Evolutionary conservation across 2,329 filamentous ascomycete species (phyloP).

Genomic region (Cryoendolithus antarcticus): DNA sequence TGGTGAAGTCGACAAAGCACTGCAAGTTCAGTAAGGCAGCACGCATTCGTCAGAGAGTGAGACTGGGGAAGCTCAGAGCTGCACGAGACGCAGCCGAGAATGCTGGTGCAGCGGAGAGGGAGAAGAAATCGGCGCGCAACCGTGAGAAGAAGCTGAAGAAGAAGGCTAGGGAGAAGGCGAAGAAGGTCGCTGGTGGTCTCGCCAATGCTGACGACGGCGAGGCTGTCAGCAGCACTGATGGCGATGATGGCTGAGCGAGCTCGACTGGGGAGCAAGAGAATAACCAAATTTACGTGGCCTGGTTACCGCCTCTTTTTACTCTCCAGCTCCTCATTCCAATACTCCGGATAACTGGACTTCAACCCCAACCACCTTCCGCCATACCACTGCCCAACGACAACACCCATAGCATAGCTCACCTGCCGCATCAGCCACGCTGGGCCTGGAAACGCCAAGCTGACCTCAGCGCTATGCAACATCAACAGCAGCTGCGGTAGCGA

Average conservation of each 20-base stretch:
- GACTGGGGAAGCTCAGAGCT: slow-evolving; percentile 10
- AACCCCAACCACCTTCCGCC: not conserved
- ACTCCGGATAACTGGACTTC: no score
- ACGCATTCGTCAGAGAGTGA: no score
- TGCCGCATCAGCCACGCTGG: slow-evolving; percentile 14
- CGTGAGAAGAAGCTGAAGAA: slow-evolving; percentile 26
- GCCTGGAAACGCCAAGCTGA: slow-evolving; percentile 17
- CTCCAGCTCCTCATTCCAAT: no score
- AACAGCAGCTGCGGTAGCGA: slow-evolving; percentile 17
- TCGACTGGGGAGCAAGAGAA: no score
- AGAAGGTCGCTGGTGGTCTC: slow-evolving; percentile 14
- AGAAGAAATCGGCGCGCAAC: slow-evolving; percentile 22
- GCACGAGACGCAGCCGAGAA: slow-evolving; percentile 13
- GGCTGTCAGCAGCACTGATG: not conserved
- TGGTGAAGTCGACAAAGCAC: no score
- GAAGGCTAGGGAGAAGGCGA: slow-evolving; percentile 22
- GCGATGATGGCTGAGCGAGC: no score
- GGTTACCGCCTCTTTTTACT: no score
- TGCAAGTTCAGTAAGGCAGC: no score
- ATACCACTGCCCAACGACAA: slow-evolving; percentile 15
- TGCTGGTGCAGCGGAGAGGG: slow-evolving; percentile 19
- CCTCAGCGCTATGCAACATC: slow-evolving; percentile 17
- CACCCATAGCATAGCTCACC: slow-evolving; percentile 14
- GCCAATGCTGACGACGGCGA: not conserved
- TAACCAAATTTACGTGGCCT: no score